Base-by-base conservation (phyloP, 192 early-diverging fungal genomes). In the Coemansia sp. region DNA sequence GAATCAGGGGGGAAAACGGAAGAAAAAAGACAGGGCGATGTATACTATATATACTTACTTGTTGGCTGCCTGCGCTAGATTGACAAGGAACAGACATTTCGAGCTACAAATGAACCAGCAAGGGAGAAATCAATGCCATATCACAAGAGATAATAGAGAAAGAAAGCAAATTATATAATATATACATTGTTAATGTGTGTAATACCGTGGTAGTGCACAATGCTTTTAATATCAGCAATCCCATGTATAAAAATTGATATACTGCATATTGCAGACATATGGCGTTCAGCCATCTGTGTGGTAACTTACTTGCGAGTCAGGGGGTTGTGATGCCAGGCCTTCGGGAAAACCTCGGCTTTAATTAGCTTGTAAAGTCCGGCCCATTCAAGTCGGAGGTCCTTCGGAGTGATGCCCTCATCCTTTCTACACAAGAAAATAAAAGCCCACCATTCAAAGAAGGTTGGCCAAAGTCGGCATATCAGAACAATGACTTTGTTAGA, bases 381-480 rank as follows among this genome's bases (percentile, higher is more conserved):
- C 94, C 94, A 95, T 38, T 89, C 86, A 38, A 95, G 74, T n/a
- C 76, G 68, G 7, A 95, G 61, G 50, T 87, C 86, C 12, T 88
- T 83, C 5, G 80, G 74, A 5, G 87, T 88, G 17, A 95, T 64
- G 48, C 54, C 45, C 5, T 71, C 69, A 68, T 64, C 84, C 55
- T 19, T 86, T 80, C 75, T 90, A 81, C 48, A 32, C 32, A 32
- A 32, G 32, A 32, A 32, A 32, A 32, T 32, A 32, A 32, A 44
- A 41, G 39, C 14, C 0, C n/a, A 16, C 16, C 1, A 17, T 50
- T 5, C n/a, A 45, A 45, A 45, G 13, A 45, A 45, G 5, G 44
- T 12, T 45, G n/a, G 16, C 48, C 14, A 45, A 45, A 45, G 44
- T 12, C 5, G n/a, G 16, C 48, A 50, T 16, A 50, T 5, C n/a